Evolutionary conservation across 2,329 filamentous ascomycete genomes (phyloP).

Genomic region (Periconia sp.): DNA sequence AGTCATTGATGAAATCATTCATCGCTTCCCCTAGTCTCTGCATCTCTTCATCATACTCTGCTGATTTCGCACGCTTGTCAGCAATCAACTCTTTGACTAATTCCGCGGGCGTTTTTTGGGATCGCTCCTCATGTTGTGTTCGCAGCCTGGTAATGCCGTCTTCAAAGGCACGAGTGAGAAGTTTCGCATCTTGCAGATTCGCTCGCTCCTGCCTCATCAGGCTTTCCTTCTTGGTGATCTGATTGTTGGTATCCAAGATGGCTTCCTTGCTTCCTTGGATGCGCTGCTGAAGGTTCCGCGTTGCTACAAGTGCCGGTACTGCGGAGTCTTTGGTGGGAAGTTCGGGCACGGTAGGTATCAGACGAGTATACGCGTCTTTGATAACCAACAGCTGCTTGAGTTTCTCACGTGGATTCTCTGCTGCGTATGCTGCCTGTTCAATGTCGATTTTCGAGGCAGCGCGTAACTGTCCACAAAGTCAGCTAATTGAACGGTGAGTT

Average conservation of each 20-base stretch:
- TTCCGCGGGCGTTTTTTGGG: constrained; percentile 62
- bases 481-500: constrained; percentile 1
- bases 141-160: constrained; percentile 63
- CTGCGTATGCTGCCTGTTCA: constrained; percentile 33
- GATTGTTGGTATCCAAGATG: constrained; percentile 49
- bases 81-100: constrained; percentile 64
- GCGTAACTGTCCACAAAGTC: constrained; percentile 45
- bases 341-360: constrained; percentile 64
- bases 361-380: constrained; percentile 65
- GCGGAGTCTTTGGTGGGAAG: constrained; percentile 68
- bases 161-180: constrained; percentile 52
- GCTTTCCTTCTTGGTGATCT: constrained; percentile 42
- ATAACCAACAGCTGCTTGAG: constrained; percentile 55
- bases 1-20: constrained; percentile 69
- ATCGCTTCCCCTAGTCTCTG: constrained; percentile 64
- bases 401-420: constrained; percentile 35
- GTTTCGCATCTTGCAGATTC: constrained; percentile 50
- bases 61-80: constrained; percentile 62
- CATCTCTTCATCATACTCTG: constrained; percentile 63
- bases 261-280: constrained; percentile 66
- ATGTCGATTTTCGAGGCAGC: constrained; percentile 27
- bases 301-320: constrained; percentile 70
- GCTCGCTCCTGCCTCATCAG: constrained; percentile 49
- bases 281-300: constrained; percentile 67
- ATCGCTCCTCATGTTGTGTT: constrained; percentile 58